Base-by-base conservation (phyloP, 1,284 basidiomycete genomes). In the Hortiboletus rubellus region DNA sequence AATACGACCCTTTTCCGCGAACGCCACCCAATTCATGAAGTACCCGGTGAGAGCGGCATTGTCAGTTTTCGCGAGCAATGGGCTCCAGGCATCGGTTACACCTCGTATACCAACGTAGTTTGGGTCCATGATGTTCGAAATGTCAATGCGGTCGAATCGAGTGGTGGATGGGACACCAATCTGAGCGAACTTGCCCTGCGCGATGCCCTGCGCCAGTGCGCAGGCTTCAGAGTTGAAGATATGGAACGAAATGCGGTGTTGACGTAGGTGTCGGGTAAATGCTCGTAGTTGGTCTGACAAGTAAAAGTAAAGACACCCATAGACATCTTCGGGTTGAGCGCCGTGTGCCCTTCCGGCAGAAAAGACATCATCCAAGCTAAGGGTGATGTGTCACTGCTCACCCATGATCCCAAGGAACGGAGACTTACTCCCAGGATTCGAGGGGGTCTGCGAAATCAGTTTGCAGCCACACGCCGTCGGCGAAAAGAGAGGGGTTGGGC, bases 301-400 rank as follows among this genome's bases (percentile, higher is more conserved):
- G 56, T 73, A 74, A 52, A 80, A 79, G 61, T 79, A 80, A 27
- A 81, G 72, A 52, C 78, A 79, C 3, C 79, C 79, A 48, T 77
- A 78, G 37, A 81, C 65, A 60, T 81, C 80, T 52, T 73, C 77
- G 0, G 68, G 57, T 14, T 66, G 68, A 6, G 71, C 73, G 10
- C 77, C 77, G 17, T 74, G 70, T 0, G 61, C 64, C 54, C 63
- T 70, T 41, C 78, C 77, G 0, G 66, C 63, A 45, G 57, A 37
- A 14, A 79, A 58, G 34, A 77, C 65, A 11, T 50, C n/a, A 27
- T 69, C 55, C 36, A 54, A 0, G 34, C 65, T 62, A 42, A 54
- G 6, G 34, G 46, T n/a, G 7, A 37, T 2, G 8, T 9, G 48
- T 65, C 24, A 71, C 4, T 43, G 3, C 8, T 50, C 48, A 1